Evolutionary conservation across 345 rosid genomes (phyloP), one percentile per base, ranked within the genome.

Genomic region (Eucalyptus cloeziana): DNA sequence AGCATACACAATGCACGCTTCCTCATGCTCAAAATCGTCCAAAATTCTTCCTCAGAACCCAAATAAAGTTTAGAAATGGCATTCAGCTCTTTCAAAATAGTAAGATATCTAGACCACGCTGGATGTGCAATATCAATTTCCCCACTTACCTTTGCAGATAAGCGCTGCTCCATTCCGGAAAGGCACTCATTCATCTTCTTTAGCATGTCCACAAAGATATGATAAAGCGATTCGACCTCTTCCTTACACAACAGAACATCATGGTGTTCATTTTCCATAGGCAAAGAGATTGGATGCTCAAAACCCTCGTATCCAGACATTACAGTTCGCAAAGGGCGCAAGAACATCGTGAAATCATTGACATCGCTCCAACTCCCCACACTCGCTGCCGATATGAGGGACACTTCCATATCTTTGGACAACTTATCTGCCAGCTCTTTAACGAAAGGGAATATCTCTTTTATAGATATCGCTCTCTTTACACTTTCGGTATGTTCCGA

Each of bases 401-500:
- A 92, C 14, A 71, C 83, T 10, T 3, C 90, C 93, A 96, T 88
- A 88, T 93, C 95, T 56, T 90, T 92, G 51, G 89, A 91, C 88
- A 98, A 86, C 89, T 92, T 93, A 81, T 24, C 90, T 86, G 94
- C 96, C 88, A 97, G 89, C 91, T 97, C 99, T 22, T 79, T 88
- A 51, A 98, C 94, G 90, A 95, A 98, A 0, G 98, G 98, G 90
- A 95, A 94, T 88, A 97, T 93, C 62, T 95, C 97, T 86, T 89
- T 91, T 37, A 93, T 89, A 30, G 94, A 88, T 52, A 93, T 86
- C 76, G 88, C 58, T 43, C 91, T 86, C 86, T 89, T 92, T 40
- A 67, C 88, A 87, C 90, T 91, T 44, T 90, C 91, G 58, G 87
- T 90, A 45, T 80, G 86, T 86, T 79, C 86, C 62, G 83, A 89